These are phyloP conservation scores for Curvularia eragrostidis DNA, from an alignment of 2,329 filamentous ascomycete genomes.

Conservation along the genomic window DNA sequence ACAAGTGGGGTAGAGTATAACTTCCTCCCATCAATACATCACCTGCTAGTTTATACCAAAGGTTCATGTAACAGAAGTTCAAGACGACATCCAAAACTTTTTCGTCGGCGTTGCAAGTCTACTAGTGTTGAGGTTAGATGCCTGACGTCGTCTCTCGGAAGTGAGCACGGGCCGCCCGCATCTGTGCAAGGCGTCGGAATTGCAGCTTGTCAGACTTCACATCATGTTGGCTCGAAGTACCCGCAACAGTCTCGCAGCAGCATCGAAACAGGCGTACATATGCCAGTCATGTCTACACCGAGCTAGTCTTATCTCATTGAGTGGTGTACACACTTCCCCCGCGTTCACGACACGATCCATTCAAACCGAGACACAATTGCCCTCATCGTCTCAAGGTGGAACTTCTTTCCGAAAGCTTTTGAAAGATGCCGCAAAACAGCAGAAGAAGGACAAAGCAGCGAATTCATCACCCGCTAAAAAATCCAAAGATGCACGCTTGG, in stretches of 20 bases:
- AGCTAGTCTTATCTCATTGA: conserved; percentile 28
- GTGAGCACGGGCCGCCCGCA: conserved; percentile 34
- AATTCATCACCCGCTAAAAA: conserved; percentile 17
- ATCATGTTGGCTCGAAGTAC: conserved; percentile 39
- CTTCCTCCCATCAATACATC: conserved; percentile 11
- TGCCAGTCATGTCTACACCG: conserved; percentile 40
- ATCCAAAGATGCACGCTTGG: conserved; percentile 33
- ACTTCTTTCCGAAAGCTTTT: conserved; percentile 47
- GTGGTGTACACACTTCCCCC: not conserved
- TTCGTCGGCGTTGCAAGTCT: not conserved
- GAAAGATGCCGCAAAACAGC: conserved; percentile 49
- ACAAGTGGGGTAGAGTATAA: conserved; percentile 7
- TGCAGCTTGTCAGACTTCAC: conserved; percentile 29
- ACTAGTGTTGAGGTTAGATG: conserved; percentile 4
- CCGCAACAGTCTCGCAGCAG: conserved; percentile 27
- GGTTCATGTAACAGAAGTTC: no score
- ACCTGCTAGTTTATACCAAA: no score
- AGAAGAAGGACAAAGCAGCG: conserved; percentile 32
- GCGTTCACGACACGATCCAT: conserved; percentile 24
- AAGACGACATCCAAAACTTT: no score
- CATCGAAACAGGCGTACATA: conserved; percentile 37
- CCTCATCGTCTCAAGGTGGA: conserved; percentile 31
- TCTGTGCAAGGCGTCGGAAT: conserved; percentile 22
- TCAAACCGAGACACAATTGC: conserved; percentile 30
- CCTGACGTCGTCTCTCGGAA: conserved; percentile 10